A percentile compares a stretch with the other conserved stretches of the same genome.
Conservation (phyloP, 2,329 filamentous ascomycete species). For the Calcarisporium arbuscula region DNA sequence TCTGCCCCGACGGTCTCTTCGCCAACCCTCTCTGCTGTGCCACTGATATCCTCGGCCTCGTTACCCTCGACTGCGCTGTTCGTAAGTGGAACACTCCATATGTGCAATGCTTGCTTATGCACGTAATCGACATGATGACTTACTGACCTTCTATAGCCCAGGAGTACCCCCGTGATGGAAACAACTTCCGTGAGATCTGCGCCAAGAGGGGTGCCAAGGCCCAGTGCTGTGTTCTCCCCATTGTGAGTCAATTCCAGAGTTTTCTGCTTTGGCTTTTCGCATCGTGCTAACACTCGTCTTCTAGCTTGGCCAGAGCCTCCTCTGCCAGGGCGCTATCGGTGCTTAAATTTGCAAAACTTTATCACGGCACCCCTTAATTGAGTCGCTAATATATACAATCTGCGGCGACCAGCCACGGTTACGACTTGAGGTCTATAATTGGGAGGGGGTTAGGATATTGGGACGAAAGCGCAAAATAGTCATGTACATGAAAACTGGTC, state of each 20-base stretch:
- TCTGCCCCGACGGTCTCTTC: constrained; percentile 15
- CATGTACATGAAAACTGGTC: too few relatives aligned
- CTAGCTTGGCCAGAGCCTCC: constrained; percentile 5
- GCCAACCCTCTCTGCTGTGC: constrained; percentile 38
- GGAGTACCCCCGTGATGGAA: background rate
- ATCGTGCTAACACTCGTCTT: background rate
- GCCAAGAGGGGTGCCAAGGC: constrained; percentile 2
- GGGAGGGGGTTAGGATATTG: too few relatives aligned
- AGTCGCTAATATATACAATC: too few relatives aligned
- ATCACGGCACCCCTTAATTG: too few relatives aligned
- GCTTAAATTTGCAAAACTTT: too few relatives aligned
- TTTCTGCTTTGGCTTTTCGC: background rate
- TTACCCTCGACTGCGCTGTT: constrained; percentile 36
- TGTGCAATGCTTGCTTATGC: too few relatives aligned
- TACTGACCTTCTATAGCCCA: background rate
- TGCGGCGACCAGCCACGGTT: too few relatives aligned
- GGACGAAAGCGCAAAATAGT: too few relatives aligned
- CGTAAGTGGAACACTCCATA: constrained; percentile 9
- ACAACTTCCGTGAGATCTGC: background rate
- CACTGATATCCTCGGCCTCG: constrained; percentile 39
- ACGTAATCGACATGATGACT: background rate
- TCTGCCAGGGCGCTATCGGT: constrained; percentile 2
- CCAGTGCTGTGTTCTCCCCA: constrained; percentile 6
- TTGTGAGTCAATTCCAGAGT: constrained; percentile 1
- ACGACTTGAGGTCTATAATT: too few relatives aligned